Evolutionary conservation across 257 asterid genomes (phyloP).

Genomic region (Solanum piurae): DNA sequence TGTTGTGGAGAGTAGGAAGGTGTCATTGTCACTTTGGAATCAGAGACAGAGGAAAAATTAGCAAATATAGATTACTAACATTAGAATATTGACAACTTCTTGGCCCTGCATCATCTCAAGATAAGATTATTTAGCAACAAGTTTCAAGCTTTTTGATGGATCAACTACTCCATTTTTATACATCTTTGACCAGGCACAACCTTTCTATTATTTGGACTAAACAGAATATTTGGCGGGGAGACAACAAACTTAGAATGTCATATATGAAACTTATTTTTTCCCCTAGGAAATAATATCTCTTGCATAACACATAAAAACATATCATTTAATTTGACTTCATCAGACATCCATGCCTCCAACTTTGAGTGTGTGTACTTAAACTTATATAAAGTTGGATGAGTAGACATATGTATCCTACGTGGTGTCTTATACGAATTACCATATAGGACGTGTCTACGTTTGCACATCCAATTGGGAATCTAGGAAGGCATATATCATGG

Average conservation of each 20-base stretch:
- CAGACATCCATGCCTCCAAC: no score
- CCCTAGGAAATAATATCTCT: background rate
- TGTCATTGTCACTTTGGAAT: background rate
- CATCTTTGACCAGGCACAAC: background rate
- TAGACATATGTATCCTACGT: no score
- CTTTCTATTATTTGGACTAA: background rate
- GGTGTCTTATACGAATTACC: background rate
- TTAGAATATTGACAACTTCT: background rate
- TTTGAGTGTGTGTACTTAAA: no score
- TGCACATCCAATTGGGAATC: background rate
- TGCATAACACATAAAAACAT: background rate
- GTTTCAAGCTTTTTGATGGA: background rate
- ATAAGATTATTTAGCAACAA: background rate
- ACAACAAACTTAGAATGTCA: no score
- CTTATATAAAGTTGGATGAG: no score
- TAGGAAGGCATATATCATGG: background rate
- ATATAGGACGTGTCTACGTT: background rate
- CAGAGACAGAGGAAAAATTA: background rate
- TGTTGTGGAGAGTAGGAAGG: background rate
- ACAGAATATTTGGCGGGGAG: background rate
- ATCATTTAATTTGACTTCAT: background rate
- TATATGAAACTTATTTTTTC: background rate
- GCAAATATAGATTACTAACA: background rate
- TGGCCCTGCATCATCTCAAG: background rate
- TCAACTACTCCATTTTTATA: background rate